phyloP scores from a whole-genome alignment of 352 stramenopile species.

The Phytophthora europaea region DNA sequence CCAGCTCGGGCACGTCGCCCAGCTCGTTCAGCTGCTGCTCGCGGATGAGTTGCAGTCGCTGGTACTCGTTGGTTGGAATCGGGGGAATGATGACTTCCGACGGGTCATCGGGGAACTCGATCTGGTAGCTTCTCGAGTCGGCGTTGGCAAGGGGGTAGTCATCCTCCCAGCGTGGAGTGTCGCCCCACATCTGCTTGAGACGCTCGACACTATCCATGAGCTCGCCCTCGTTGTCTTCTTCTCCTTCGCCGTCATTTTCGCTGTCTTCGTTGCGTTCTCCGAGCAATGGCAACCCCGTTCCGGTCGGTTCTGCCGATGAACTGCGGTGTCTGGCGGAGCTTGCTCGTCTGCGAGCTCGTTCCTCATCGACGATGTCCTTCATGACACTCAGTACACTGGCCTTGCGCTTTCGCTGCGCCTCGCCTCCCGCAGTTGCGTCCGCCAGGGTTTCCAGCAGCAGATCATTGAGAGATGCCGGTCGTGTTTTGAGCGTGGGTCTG shows the following conservation, averaged over 20 bases:
- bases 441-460: conserved; percentile 48
- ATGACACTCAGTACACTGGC: conserved; percentile 52
- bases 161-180: conserved; percentile 29
- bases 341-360: conserved; percentile 39
- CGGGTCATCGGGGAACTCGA: conserved; percentile 46
- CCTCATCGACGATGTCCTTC: conserved; percentile 53
- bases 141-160: conserved; percentile 61
- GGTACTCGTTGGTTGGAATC: conserved; percentile 52
- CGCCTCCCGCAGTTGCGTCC: conserved; percentile 28
- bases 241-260: conserved; percentile 9
- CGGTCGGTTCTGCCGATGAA: conserved; percentile 14
- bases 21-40: conserved; percentile 59
- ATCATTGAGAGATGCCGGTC: conserved; percentile 41
- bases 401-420: conserved; percentile 39
- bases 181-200: conserved; percentile 33
- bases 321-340: conserved; percentile 31
- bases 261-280: conserved; percentile 24
- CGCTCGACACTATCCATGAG: conserved; percentile 22
- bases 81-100: conserved; percentile 39
- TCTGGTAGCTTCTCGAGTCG: conserved; percentile 55
- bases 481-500: conserved; percentile 31
- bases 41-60: conserved; percentile 59
- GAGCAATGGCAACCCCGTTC: conserved; percentile 21
- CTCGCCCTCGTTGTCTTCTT: conserved; percentile 10
- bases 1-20: conserved; percentile 67